Conservation (phyloP, 805 yeast genomes). For the Yarrowia osloensis region DNA sequence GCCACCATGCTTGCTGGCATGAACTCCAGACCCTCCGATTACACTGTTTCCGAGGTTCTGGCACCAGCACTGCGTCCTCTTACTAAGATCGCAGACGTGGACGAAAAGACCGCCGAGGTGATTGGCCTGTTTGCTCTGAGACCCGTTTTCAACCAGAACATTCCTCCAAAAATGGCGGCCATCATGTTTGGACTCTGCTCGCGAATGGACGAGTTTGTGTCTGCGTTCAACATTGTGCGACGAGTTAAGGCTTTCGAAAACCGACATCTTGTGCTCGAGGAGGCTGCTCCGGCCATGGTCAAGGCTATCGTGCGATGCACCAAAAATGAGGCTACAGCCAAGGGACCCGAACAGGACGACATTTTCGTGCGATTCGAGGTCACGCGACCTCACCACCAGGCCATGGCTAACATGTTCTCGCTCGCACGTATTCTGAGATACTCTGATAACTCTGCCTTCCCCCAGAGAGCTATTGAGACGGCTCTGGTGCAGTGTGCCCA, state of each 20-base stretch:
- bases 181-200: conserved; percentile 3
- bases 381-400: conserved; percentile 6
- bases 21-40: background rate
- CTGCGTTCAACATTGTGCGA: conserved; percentile 6
- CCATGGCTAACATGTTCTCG: conserved; percentile 23
- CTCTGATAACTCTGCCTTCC: background rate
- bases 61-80: conserved; percentile 3
- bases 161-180: background rate
- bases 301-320: conserved; percentile 25
- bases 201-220: conserved; percentile 19
- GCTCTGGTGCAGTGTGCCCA: background rate
- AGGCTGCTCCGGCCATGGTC: conserved; percentile 4
- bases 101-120: background rate
- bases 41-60: conserved; percentile 9
- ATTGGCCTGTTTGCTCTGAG: background rate
- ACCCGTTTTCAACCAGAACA: background rate
- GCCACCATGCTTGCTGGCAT: background rate
- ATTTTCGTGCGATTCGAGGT: background rate
- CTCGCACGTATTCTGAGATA: background rate
- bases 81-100: background rate
- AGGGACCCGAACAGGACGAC: background rate
- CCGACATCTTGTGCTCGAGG: background rate
- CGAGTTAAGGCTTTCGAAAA: background rate
- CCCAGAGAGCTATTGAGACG: background rate
- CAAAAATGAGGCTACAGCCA: background rate